These are phyloP conservation scores for Elsinoe arachidis DNA, from an alignment of 2,329 filamentous ascomycete species.

Conservation along the genomic window DNA sequence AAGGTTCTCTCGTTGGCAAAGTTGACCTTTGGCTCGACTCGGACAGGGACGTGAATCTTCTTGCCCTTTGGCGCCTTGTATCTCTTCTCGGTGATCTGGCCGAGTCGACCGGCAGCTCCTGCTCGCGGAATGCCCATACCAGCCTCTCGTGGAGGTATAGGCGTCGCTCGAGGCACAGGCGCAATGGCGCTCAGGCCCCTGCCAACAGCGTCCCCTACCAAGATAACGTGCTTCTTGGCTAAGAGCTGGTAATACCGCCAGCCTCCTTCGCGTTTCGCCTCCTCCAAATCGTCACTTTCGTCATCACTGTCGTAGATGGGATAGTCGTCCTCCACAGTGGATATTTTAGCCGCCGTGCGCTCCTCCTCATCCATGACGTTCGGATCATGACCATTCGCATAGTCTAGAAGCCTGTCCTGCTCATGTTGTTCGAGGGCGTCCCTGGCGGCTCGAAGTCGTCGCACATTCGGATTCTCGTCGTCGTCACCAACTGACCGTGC, in stretches of 20 bases:
- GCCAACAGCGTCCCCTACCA: slow-evolving; percentile 31
- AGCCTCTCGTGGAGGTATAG: slow-evolving; percentile 33
- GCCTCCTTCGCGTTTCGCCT: slow-evolving; percentile 67
- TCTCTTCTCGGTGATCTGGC: slow-evolving; percentile 33
- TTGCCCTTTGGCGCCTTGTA: slow-evolving; percentile 72
- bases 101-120: slow-evolving; percentile 18
- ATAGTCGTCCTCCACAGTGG: slow-evolving; percentile 57
- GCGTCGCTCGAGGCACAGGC: slow-evolving; percentile 34
- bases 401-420: slow-evolving; percentile 39
- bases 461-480: slow-evolving; percentile 37
- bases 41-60: slow-evolving; percentile 87
- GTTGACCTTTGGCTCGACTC: slow-evolving; percentile 95
- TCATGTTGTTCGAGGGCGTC: slow-evolving; percentile 45
- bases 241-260: slow-evolving; percentile 61
- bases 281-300: slow-evolving; percentile 61
- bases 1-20: slow-evolving; percentile 96
- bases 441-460: slow-evolving; percentile 42
- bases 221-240: slow-evolving; percentile 42
- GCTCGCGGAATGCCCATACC: slow-evolving; percentile 36
- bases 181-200: slow-evolving; percentile 28
- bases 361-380: slow-evolving; percentile 68
- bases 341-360: slow-evolving; percentile 58
- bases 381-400: slow-evolving; percentile 27
- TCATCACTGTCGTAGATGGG: slow-evolving; percentile 85
- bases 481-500: slow-evolving; percentile 24